Evolutionary conservation across 768 basidiomycete genomes (phyloP).

Genomic region (Lentinula guzmanii): DNA sequence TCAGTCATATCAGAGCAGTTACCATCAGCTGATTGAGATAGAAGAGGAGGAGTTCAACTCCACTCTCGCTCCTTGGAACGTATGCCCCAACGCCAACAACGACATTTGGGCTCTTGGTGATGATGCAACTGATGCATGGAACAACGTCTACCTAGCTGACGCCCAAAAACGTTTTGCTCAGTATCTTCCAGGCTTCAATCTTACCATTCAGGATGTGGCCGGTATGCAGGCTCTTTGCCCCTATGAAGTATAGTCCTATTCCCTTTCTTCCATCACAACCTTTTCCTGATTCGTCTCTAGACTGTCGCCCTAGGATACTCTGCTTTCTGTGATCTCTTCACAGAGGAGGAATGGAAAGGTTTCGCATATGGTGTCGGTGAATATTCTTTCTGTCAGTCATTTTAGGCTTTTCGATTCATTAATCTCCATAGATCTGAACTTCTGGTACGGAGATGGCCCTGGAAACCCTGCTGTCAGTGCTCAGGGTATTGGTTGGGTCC

Average conservation of each 20-base stretch:
- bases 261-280: not conserved
- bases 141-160: slow-evolving; percentile 48
- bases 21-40: slow-evolving; percentile 55
- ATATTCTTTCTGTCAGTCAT: not conserved
- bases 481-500: slow-evolving; percentile 60
- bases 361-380: slow-evolving; percentile 54
- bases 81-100: slow-evolving; percentile 51
- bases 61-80: slow-evolving; percentile 66
- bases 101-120: slow-evolving; percentile 37
- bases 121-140: slow-evolving; percentile 49
- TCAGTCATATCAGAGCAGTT: slow-evolving; percentile 43
- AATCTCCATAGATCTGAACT: slow-evolving; percentile 34
- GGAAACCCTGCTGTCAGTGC: slow-evolving; percentile 62
- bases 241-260: slow-evolving; percentile 47
- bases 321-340: slow-evolving; percentile 72
- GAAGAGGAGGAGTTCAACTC: slow-evolving; percentile 55
- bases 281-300: slow-evolving; percentile 21
- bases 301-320: slow-evolving; percentile 78
- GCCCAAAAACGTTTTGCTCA: slow-evolving; percentile 48
- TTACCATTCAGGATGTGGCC: slow-evolving; percentile 47
- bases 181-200: slow-evolving; percentile 42
- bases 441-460: slow-evolving; percentile 64
- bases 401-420: not conserved
- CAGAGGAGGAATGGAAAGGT: slow-evolving; percentile 75
- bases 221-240: slow-evolving; percentile 67